phyloP scores from a whole-genome alignment of 1,284 basidiomycete genomes.

The Ceratobasidium sp. region DNA sequence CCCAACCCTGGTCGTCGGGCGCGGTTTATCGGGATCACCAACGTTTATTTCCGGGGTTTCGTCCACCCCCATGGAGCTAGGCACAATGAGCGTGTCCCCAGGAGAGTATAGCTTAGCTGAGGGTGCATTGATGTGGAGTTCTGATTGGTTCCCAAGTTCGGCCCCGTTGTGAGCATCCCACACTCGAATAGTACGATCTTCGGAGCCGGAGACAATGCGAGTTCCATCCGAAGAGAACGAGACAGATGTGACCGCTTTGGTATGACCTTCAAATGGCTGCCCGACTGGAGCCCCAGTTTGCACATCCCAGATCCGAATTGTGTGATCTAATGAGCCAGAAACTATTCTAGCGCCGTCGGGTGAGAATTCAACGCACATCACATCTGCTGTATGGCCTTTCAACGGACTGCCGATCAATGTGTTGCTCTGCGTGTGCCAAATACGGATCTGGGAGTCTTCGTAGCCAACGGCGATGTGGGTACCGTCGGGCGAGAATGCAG shows the following conservation, averaged over 20 bases:
- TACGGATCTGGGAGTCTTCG: conserved; percentile 12
- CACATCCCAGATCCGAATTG: conserved; percentile 33
- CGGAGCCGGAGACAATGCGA: neutral
- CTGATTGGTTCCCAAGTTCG: no score
- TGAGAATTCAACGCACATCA: conserved; percentile 14
- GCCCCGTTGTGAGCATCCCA: neutral
- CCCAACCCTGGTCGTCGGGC: no score
- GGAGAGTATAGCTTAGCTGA: no score
- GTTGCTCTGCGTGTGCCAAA: conserved; percentile 28
- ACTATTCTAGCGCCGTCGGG: conserved; percentile 18
- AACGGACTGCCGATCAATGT: neutral
- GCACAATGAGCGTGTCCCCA: no score
- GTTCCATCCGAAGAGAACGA: neutral
- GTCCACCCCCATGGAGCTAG: no score
- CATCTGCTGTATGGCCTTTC: neutral
- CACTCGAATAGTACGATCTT: neutral
- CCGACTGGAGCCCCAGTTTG: neutral
- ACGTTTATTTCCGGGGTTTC: no score
- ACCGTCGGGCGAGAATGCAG: conserved; percentile 34
- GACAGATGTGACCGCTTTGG: neutral
- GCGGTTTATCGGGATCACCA: no score
- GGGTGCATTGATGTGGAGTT: no score
- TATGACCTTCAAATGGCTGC: neutral
- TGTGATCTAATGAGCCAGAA: conserved; percentile 22
- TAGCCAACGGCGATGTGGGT: conserved; percentile 8